These are phyloP conservation scores for Penicillium odoratum DNA, from an alignment of 495 filamentous ascomycete species.

Conservation along the genomic window DNA sequence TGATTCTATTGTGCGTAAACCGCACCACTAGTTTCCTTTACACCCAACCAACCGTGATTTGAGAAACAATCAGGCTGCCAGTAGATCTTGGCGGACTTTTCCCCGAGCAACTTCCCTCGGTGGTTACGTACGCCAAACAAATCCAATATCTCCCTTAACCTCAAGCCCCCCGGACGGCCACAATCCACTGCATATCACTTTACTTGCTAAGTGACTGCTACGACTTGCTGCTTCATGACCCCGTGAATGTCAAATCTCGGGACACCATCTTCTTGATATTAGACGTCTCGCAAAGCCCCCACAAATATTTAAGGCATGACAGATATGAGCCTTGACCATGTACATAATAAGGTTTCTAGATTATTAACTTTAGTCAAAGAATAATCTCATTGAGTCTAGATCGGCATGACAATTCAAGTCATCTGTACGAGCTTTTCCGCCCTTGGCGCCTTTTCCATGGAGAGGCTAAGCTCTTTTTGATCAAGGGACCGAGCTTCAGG, in stretches of 20 bases:
- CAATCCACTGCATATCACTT: not conserved
- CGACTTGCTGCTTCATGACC: not conserved
- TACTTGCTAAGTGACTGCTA: not conserved
- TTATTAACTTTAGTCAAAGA: not conserved
- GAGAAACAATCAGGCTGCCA: not conserved
- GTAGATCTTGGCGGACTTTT: not conserved
- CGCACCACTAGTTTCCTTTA: conserved; percentile 10
- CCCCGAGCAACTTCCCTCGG: not conserved
- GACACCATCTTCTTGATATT: not conserved
- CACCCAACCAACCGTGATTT: not conserved
- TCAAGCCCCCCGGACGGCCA: not conserved
- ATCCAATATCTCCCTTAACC: not conserved
- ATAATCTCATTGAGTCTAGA: conserved; percentile 8
- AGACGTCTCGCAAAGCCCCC: not conserved
- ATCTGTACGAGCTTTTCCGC: conserved; percentile 17
- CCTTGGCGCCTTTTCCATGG: conserved; percentile 8
- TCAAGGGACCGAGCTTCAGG: not conserved
- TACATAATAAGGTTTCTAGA: conserved; percentile 3
- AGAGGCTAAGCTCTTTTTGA: conserved; percentile 4
- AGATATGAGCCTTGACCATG: not conserved
- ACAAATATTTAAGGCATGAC: not conserved
- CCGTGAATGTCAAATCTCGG: not conserved
- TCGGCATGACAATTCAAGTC: conserved; percentile 9
- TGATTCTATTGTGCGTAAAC: conserved; percentile 20
- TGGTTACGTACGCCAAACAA: not conserved